These are phyloP conservation scores for Quercus tomentella DNA, from an alignment of 331 rosid species.

Conservation along the genomic window DNA sequence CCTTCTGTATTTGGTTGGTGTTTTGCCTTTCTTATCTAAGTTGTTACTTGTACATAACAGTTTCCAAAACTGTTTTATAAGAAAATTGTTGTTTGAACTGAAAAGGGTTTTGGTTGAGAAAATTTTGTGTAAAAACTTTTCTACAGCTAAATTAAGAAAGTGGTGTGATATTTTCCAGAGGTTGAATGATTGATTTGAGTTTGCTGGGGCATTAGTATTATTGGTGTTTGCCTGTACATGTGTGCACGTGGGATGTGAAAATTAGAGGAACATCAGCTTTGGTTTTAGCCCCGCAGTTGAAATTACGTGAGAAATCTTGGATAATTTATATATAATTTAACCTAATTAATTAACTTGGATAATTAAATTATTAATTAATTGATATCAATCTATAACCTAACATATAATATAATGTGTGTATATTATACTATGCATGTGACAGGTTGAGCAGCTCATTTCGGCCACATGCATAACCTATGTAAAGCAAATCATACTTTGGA, in stretches of 20 bases:
- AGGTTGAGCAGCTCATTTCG: no score
- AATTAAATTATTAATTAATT: no score
- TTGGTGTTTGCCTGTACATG: background rate
- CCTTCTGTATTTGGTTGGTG: slow-evolving; percentile 1
- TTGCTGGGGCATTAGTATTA: background rate
- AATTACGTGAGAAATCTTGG: no score
- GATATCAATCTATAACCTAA: no score
- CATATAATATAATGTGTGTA: no score
- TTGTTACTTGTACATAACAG: slow-evolving; percentile 16
- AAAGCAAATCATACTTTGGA: no score
- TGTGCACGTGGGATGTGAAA: background rate
- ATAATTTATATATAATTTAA: no score
- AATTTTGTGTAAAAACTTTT: slow-evolving; percentile 1
- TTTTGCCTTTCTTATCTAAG: background rate
- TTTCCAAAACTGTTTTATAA: background rate
- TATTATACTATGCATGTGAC: no score
- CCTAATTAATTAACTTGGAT: no score
- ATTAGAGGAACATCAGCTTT: background rate
- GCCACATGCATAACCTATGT: no score
- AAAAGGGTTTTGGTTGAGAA: slow-evolving; percentile 5
- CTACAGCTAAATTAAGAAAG: background rate
- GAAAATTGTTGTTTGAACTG: slow-evolving; percentile 15
- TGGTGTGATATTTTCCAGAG: background rate
- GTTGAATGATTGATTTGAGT: background rate
- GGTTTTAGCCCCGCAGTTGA: background rate